These are phyloP conservation scores for Rosa chinensis DNA, from an alignment of 306 rosid genomes.

Conservation along the genomic window DNA sequence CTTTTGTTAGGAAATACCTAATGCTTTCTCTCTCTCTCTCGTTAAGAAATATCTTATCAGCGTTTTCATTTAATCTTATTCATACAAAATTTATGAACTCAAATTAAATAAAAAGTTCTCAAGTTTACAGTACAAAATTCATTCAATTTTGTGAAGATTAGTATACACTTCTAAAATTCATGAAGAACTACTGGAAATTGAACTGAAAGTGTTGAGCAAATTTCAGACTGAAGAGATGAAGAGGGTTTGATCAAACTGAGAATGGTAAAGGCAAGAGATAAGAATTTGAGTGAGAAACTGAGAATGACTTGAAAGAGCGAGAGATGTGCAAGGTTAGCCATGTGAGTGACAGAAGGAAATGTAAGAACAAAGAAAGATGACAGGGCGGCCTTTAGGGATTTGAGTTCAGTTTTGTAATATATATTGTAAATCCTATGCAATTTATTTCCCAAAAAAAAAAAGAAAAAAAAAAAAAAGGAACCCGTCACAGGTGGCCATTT, in stretches of 20 bases:
- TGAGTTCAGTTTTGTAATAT: too few relatives aligned
- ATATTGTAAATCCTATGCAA: not conserved
- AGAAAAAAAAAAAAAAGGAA: too few relatives aligned
- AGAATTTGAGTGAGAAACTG: not conserved
- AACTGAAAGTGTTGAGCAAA: not conserved
- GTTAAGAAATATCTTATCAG: not conserved
- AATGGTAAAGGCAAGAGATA: not conserved
- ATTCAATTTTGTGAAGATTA: not conserved
- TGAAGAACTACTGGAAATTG: not conserved
- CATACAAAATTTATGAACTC: not conserved
- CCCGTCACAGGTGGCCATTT: not conserved
- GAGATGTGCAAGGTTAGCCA: not conserved
- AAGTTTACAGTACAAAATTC: not conserved
- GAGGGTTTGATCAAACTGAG: not conserved
- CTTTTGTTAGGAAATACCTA: not conserved
- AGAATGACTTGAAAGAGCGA: not conserved
- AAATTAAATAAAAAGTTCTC: not conserved
- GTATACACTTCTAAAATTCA: not conserved
- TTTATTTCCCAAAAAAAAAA: not conserved
- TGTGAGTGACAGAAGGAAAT: too few relatives aligned
- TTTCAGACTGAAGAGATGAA: not conserved
- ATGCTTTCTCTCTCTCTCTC: too few relatives aligned
- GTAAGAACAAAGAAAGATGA: too few relatives aligned
- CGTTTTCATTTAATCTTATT: not conserved
- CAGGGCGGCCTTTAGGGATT: not conserved